These are phyloP conservation scores for Fusarium oligoseptatum DNA, from an alignment of 2,329 filamentous ascomycete genomes.

Conservation along the genomic window DNA sequence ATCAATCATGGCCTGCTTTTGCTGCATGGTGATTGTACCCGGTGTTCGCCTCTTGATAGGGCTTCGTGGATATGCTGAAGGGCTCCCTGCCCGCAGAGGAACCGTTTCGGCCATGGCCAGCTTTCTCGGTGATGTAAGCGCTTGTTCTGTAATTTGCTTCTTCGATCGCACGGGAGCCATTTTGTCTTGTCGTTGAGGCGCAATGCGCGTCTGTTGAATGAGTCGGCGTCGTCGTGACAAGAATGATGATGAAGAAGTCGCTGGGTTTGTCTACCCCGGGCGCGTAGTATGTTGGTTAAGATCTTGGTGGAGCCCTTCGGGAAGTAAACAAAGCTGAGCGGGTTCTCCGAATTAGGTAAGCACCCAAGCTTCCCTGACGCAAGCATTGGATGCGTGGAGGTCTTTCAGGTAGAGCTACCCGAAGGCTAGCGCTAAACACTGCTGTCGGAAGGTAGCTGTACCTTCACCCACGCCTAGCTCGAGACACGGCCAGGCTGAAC, in stretches of 20 bases:
- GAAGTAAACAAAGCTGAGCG: constrained; percentile 48
- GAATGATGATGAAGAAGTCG: constrained; percentile 31
- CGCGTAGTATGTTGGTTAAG: constrained; percentile 31
- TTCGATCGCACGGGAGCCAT: constrained; percentile 63
- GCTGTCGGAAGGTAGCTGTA: constrained; percentile 39
- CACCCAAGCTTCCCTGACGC: constrained; percentile 37
- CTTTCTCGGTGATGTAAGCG: constrained; percentile 30
- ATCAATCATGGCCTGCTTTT: constrained; percentile 90
- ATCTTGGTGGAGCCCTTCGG: constrained; percentile 36
- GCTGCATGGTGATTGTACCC: constrained; percentile 72
- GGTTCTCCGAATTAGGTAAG: constrained; percentile 44
- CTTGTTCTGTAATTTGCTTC: constrained; percentile 49
- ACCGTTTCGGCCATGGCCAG: constrained; percentile 42
- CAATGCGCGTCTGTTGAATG: constrained; percentile 13
- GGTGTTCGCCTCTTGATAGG: constrained; percentile 71
- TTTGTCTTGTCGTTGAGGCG: constrained; percentile 41
- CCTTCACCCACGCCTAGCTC: constrained; percentile 34
- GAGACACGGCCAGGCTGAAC: constrained; percentile 58
- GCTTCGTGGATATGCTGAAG: constrained; percentile 62
- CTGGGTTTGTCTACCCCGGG: constrained; percentile 36
- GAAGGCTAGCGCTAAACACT: not conserved
- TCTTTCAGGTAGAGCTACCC: constrained; percentile 38
- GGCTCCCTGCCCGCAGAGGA: constrained; percentile 44
- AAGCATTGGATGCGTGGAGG: constrained; percentile 26
- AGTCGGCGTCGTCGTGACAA: constrained; percentile 12